Evolutionary conservation across 2,329 filamentous ascomycete species (phyloP).

Genomic region (Penicillium sp.): DNA sequence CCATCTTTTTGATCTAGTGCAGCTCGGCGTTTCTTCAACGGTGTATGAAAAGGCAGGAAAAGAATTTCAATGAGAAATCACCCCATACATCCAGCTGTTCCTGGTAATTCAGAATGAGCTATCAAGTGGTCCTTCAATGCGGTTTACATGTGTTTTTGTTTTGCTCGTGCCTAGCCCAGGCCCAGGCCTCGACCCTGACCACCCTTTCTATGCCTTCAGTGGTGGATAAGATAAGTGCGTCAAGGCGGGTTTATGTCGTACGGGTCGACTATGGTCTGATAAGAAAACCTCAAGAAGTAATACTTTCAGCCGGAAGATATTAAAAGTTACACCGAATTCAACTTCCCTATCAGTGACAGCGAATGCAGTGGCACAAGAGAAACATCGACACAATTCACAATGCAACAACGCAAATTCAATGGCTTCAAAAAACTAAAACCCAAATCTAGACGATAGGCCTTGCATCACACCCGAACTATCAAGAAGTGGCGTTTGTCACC

Average conservation of each 20-base stretch:
- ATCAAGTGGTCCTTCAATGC: conserved; percentile 1
- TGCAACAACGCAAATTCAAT: background rate
- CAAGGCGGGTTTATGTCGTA: background rate
- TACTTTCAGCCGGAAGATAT: background rate
- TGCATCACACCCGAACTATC: conserved; percentile 22
- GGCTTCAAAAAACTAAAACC: background rate
- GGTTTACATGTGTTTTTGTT: background rate
- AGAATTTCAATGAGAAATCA: conserved; percentile 30
- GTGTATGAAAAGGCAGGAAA: conserved; percentile 42
- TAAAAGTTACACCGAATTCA: background rate
- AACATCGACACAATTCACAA: background rate
- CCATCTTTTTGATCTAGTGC: conserved; percentile 35
- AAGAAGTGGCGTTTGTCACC: conserved; percentile 9
- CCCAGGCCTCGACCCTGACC: background rate
- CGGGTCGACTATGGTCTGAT: background rate
- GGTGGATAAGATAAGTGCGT: background rate
- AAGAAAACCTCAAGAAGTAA: background rate
- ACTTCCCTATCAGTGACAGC: background rate
- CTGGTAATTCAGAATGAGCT: background rate
- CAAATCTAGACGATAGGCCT: conserved; percentile 15
- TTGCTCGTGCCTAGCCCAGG: background rate
- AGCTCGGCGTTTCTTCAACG: conserved; percentile 40
- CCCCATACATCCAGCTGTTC: conserved; percentile 13
- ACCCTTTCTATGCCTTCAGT: background rate
- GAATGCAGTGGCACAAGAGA: background rate